These are phyloP conservation scores for Calonectria pauciramosa DNA, from an alignment of 2,329 filamentous ascomycete species.

Conservation along the genomic window DNA sequence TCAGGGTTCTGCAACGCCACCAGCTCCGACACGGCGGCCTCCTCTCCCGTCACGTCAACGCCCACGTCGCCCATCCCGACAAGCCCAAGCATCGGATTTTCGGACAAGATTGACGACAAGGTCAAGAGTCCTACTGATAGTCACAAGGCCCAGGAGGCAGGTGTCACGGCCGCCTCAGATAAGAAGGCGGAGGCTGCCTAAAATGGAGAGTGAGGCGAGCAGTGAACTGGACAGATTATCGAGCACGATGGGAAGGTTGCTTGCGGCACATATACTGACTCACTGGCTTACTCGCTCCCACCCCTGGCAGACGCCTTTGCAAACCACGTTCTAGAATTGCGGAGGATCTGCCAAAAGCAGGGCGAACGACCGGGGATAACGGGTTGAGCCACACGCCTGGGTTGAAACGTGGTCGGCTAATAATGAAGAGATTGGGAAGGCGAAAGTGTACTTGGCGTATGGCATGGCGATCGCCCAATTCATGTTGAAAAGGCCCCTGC, in stretches of 20 bases:
- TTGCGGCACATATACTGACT: slow-evolving; percentile 27
- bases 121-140: slow-evolving; percentile 35
- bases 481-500: background rate
- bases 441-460: slow-evolving; percentile 13
- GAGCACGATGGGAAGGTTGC: slow-evolving; percentile 18
- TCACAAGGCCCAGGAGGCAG: slow-evolving; percentile 62
- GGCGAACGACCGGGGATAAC: slow-evolving; percentile 30
- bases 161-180: slow-evolving; percentile 52
- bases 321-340: slow-evolving; percentile 1
- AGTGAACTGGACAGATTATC: slow-evolving; percentile 21
- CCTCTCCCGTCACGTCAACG: slow-evolving; percentile 43
- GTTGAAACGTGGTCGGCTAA: slow-evolving; percentile 24
- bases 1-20: slow-evolving; percentile 69
- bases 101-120: slow-evolving; percentile 34
- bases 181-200: slow-evolving; percentile 41
- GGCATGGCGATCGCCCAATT: slow-evolving; percentile 22
- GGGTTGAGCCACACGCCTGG: slow-evolving; percentile 1
- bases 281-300: background rate
- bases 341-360: slow-evolving; percentile 19
- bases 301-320: background rate
- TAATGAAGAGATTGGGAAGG: slow-evolving; percentile 29
- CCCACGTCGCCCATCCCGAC: slow-evolving; percentile 47
- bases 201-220: slow-evolving; percentile 36
- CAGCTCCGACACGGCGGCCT: slow-evolving; percentile 48
- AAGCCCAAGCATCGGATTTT: slow-evolving; percentile 3